These are phyloP conservation scores for Pseudodiploospora longispora DNA, from an alignment of 2,329 filamentous ascomycete species.

Conservation along the genomic window DNA sequence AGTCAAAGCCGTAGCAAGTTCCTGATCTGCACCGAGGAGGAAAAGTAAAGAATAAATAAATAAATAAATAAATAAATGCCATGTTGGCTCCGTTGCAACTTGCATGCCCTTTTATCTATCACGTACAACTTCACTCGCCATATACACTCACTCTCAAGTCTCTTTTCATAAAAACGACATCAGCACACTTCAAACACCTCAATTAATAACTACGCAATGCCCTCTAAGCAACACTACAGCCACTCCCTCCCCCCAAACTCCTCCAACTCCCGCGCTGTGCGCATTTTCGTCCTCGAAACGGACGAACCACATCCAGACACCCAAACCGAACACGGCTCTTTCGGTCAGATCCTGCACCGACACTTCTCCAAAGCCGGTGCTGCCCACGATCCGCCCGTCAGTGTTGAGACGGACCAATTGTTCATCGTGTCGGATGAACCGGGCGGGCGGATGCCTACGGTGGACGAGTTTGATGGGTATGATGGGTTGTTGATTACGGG, in stretches of 20 bases:
- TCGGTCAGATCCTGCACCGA: slow-evolving; percentile 44
- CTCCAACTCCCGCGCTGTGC: slow-evolving; percentile 16
- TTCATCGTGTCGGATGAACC: slow-evolving; percentile 42
- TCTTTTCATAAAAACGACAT: no score
- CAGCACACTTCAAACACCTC: no score
- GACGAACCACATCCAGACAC: slow-evolving; percentile 47
- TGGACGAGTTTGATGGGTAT: slow-evolving; percentile 48
- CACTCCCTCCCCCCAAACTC: not conserved
- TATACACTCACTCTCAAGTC: no score
- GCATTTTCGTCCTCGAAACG: slow-evolving; percentile 49
- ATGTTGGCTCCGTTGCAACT: no score
- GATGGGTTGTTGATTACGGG: slow-evolving; percentile 72
- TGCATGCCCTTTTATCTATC: no score
- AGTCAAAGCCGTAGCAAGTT: no score
- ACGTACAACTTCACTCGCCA: no score
- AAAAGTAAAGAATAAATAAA: no score
- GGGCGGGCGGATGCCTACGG: slow-evolving; percentile 37
- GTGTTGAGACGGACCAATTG: slow-evolving; percentile 45
- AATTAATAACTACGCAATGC: no score
- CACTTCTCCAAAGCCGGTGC: slow-evolving; percentile 44
- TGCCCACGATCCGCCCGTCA: slow-evolving; percentile 44
- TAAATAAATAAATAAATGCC: no score
- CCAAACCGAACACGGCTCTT: slow-evolving; percentile 38
- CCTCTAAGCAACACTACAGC: no score
- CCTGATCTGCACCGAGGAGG: no score